phyloP scores from a whole-genome alignment of 305 asterid genomes.

The Coffea humblotiana region DNA sequence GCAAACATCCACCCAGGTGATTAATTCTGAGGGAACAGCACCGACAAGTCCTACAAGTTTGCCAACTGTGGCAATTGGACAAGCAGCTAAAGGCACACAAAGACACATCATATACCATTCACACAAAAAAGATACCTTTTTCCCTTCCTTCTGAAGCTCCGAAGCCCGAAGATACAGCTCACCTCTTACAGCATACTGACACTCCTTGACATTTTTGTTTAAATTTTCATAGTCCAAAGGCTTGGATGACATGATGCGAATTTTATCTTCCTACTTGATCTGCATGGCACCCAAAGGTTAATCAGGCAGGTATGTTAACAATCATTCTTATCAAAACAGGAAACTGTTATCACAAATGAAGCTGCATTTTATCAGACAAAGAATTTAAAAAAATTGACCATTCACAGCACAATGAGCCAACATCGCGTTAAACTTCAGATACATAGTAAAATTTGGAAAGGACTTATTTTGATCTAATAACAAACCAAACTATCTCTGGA shows the following conservation, averaged over 20 bases:
- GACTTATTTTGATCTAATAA: not conserved
- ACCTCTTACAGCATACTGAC: constrained; percentile 98
- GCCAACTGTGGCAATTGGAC: not conserved
- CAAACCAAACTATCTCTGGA: not conserved
- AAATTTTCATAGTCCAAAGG: constrained; percentile 84
- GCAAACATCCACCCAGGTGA: not conserved
- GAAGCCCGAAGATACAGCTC: constrained; percentile 99
- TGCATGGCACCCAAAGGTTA: constrained; percentile 18
- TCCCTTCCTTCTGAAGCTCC: constrained; percentile 99
- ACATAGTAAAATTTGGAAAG: not conserved
- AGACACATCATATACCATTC: not conserved
- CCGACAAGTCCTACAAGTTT: not conserved
- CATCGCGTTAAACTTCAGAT: not conserved
- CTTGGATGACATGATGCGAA: constrained; percentile 60
- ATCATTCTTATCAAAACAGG: not conserved
- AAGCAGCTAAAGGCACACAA: not conserved
- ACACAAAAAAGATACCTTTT: constrained; percentile 57
- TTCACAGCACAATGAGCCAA: not conserved
- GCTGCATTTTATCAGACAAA: not conserved
- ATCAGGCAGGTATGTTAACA: not conserved
- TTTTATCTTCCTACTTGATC: constrained; percentile 17
- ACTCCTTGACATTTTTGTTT: constrained; percentile 93
- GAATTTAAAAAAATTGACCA: not conserved
- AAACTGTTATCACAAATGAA: not conserved
- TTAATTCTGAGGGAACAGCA: not conserved